Evolutionary conservation across 352 stramenopile species (phyloP), one percentile per base, ranked within the genome.

Genomic region (Phytopythium vexans): DNA sequence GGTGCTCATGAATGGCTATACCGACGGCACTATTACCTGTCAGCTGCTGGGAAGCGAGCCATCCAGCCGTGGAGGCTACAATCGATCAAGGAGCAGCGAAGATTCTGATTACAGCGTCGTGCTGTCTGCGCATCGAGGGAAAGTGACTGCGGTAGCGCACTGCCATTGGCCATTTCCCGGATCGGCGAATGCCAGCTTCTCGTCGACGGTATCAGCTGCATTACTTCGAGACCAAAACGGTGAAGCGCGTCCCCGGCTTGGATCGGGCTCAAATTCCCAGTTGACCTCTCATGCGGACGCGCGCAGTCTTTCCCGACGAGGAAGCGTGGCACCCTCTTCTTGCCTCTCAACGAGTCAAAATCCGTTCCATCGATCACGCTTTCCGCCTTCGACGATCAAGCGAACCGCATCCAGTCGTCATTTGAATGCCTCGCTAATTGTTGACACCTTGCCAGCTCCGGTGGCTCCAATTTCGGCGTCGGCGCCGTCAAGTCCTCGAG

Each of bases 351-450:
- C 66, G 3, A 65, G 82, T 21, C 77, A 72, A 50, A 91, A 89
- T 36, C 81, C 69, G 3, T 91, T 91, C 38, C 77, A 83, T 55
- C 68, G 65, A 8, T 73, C 77, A 33, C 57, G 77, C 6, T 86
- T 87, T 44, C 58, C 60, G 42, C 56, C 65, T 3, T 38, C 64
- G 14, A 49, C 55, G 15, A 50, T 71, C 16, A 64, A 72, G 6
- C 63, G 63, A 39, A 84, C 55, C 21, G 57, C 49, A 21, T 70
- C 60, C 4, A 78, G 58, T 37, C 70, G 64, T 1, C 58, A 82
- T 14, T 40, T 76, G 16, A 73, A 36, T 31, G 52, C 5, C 31
- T 35, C 27, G 1, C 27, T 54, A 4, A 54, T 8, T 27, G 16
- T 49, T 38, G 27, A 34, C 15, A 39, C 21, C 42, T 27, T 35